Conservation (phyloP, 805 yeast species). For the Kregervanrija fluxuum region DNA sequence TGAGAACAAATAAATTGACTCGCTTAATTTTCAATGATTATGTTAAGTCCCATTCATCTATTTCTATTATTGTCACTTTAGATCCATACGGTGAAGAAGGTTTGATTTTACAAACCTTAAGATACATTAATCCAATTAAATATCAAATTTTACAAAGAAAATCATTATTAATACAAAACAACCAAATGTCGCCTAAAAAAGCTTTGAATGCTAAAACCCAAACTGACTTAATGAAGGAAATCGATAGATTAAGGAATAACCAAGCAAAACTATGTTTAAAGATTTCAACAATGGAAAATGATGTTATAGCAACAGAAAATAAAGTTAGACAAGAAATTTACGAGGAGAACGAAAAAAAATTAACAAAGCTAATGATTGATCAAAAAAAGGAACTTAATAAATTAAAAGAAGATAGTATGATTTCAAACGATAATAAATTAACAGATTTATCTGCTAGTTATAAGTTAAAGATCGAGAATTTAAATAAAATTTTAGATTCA, state of each 20-base stretch:
- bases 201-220: conserved; percentile 12
- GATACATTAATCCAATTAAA: conserved; percentile 25
- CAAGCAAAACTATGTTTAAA: conserved; percentile 18
- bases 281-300: conserved; percentile 18
- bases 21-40: conserved; percentile 42
- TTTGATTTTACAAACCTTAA: conserved; percentile 23
- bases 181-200: not conserved
- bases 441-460: conserved; percentile 27
- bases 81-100: conserved; percentile 34
- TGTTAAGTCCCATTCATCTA: conserved; percentile 24
- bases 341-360: conserved; percentile 28
- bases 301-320: conserved; percentile 22
- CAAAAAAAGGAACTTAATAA: conserved; percentile 28
- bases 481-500: not conserved
- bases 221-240: conserved; percentile 19
- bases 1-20: conserved; percentile 43
- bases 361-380: conserved; percentile 30
- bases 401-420: conserved; percentile 20
- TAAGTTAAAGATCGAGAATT: conserved; percentile 20
- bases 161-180: conserved; percentile 3
- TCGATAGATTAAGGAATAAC: conserved; percentile 19
- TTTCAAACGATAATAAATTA: conserved; percentile 25
- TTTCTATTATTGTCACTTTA: conserved; percentile 31
- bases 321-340: conserved; percentile 23
- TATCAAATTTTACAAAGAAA: conserved; percentile 21